Base-by-base conservation (phyloP, 495 filamentous ascomycete species). In the Halenospora varia region DNA sequence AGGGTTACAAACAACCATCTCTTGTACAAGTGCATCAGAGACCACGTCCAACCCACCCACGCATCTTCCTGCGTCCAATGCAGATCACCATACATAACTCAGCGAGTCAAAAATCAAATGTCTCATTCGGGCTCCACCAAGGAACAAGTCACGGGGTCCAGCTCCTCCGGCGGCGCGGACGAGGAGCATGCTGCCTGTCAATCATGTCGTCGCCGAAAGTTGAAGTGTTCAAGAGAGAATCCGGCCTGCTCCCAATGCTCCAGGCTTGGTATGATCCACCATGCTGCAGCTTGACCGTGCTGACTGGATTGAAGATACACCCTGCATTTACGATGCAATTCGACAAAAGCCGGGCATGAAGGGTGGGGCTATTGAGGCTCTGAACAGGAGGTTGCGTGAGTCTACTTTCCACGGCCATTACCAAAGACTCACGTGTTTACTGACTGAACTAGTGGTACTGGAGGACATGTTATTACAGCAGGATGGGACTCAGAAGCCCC, bases 241-340 rank as follows among this genome's bases (percentile, higher is more conserved):
- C 46, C 46, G 22, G 2, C 17, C n/a, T 48, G 46, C 17, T 19
- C 17, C 22, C 46, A 48, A 20, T 48, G 46, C 20, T 13, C 23
- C 2, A 48, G 46, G 11, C 46, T 48, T 11, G 20, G 46, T 48
- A 23, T 13, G n/a, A 2, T n/a, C n/a, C n/a, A 65, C 63, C 49
- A 3, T 48, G 4, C 17, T 19, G 46, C 17, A 1, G 18, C n/a
- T 8, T 19, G 3, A 19, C 13, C 3, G 3, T 6, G 46, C 1
- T 18, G 11, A 19, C n/a, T 48, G 11, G 13, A 3, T 15, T 48
- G 46, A 19, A 48, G 46, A 23, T 4, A 11, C 13, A 18, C 11
- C 17, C 18, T 48, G 46, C 23, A 3, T 18, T 3, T 48, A 48
- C 20, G 3, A 17, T 3, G 13, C n/a, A 20, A 18, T 11, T 9